Base-by-base conservation (phyloP, 2,329 filamentous ascomycete genomes). In the Pseudogymnoascus sp. region DNA sequence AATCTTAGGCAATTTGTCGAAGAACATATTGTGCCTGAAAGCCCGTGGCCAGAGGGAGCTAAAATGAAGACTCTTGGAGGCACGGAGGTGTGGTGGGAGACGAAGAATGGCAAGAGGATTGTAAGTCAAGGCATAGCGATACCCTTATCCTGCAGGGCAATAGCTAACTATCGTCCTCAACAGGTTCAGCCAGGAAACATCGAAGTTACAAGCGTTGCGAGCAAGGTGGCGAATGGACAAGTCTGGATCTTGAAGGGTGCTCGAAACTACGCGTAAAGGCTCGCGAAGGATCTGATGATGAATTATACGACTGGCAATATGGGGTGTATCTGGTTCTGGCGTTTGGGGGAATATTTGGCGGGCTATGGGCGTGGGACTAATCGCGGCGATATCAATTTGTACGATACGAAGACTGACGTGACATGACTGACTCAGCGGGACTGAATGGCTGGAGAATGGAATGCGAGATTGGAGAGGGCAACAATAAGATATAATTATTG, bases 1-100 rank as follows among this genome's bases (percentile, higher is more conserved):
- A 97, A 97, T 71, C 74, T 97, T 66, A 81, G 82, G 71, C 80
- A 84, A 40, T 97, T 97, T 74, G 90, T 96, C 1, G 88, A 96
- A 77, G 88, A 89, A 53, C 95, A 99, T 76, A 81, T 97, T 62
- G 82, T 97, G 4, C 82, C 86, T 0, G 75, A 77, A 4, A 90
- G 85, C 70, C 91, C 92, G 0, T 97, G 93, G 93, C 75, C 78
- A 25, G 85, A 89, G 69, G 79, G 80, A 1, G 75, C 81, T 67
- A 91, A 88, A 75, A 80, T 84, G 0, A 83, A 86, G 77, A 89
- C 89, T 0, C 69, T 91, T 59, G 79, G 87, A 7, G 89, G 89
- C 0, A 79, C 76, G 0, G 85, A 89, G 69, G 73, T 97, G 59
- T 96, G 89, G 88, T 97, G 92, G 91, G 89, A 92, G 71, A 83